Conservation (phyloP, 148 eudicot genomes). For the Nepenthes gracilis region DNA sequence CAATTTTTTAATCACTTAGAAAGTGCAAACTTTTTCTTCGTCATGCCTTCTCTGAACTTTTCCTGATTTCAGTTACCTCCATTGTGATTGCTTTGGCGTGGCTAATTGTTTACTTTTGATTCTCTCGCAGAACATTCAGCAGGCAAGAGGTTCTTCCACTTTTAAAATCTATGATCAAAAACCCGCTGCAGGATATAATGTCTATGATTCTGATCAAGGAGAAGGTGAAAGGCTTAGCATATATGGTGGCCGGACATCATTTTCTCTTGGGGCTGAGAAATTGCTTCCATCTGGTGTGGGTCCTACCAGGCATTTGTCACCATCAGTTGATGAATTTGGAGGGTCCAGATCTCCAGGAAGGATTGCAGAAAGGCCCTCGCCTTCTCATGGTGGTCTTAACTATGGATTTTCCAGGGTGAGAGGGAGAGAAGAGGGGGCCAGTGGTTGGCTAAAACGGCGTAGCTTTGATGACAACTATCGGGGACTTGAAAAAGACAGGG, state of each 20-base stretch:
- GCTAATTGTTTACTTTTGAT: not conserved
- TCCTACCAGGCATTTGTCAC: constrained; percentile 40
- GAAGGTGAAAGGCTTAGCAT: constrained; percentile 29
- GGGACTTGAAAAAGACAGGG: not conserved
- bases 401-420: constrained; percentile 28
- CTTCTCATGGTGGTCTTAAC: constrained; percentile 25
- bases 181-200: constrained; percentile 30
- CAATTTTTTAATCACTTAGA: too few species aligned
- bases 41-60: too few species aligned
- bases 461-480: constrained; percentile 17
- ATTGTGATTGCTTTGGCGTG: too few species aligned
- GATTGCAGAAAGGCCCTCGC: constrained; percentile 33
- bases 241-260: constrained; percentile 32
- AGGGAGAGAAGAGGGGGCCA: constrained; percentile 39
- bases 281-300: constrained; percentile 26
- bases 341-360: constrained; percentile 40
- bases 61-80: too few species aligned
- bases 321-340: constrained; percentile 39
- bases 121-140: constrained; percentile 29
- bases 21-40: too few species aligned
- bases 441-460: constrained; percentile 33
- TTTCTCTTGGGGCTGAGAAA: constrained; percentile 31
- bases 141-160: constrained; percentile 31
- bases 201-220: constrained; percentile 38
- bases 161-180: constrained; percentile 23